Base-by-base conservation (phyloP, 208 protist species). In the Trypanosoma boissoni region DNA sequence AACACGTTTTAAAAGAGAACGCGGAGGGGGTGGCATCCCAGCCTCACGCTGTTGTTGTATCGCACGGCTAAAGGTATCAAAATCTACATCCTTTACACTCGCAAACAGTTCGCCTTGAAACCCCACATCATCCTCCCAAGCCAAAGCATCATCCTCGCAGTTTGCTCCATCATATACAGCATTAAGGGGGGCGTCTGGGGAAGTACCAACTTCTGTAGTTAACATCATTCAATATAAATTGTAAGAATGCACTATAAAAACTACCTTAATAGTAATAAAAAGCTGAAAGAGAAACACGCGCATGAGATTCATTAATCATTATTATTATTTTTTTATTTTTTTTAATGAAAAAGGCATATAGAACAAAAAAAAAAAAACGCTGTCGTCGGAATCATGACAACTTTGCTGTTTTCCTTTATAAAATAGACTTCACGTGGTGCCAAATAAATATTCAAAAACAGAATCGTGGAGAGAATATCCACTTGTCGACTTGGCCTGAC, bases 1-100 rank as follows among this genome's bases (percentile, higher is more conserved):
- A 31, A 92, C 67, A 28, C 83, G 88, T 56, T 88, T 80, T 12
- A 97, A 68, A 44, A 86, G 62, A n/a, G 88, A 75, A 34, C 79
- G 96, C 18, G 92, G 82, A 16, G 74, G 69, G 2, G 83, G 63
- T 16, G 85, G 88, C 20, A 88, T 51, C n/a, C 86, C 68, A 14
- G 48, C 45, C 37, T 71, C 66, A 34, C 86, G 71, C 50, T 83
- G 60, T 34, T 73, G 52, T 49, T 87, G 72, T 7, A 92, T 66
- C 1, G 62, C 70, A n/a, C 74, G 71, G 14, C 75, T 74, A 32
- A 91, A 66, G 0, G 68, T 50, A 41, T 88, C 71, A 52, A 93
- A 75, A 50, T 94, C 76, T 58, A 88, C 78, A 37, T 79, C 68
- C 28, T 60, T 50, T 1, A 72, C 64, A 23, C 74, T 78, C 16